phyloP scores from a whole-genome alignment of 106 monocot species.

The Acanthochlamys bracteata region DNA sequence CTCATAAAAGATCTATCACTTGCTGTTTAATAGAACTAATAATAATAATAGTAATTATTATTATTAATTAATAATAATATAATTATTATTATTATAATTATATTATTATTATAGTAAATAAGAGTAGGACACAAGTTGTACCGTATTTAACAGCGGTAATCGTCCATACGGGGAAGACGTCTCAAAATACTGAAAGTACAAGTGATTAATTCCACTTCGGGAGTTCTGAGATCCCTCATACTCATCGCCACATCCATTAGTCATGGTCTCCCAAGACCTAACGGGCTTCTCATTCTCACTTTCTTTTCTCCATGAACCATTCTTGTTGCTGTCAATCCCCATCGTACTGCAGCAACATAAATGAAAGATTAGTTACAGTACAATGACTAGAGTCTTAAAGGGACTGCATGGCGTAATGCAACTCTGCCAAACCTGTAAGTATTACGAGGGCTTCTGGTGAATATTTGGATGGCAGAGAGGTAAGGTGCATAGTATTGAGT shows the following conservation, averaged over 20 bases:
- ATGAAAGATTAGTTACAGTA: not conserved
- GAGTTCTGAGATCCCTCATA: too few relatives aligned
- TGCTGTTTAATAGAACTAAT: too few relatives aligned
- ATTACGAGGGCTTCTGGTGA: constrained; percentile 32
- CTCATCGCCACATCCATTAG: constrained; percentile 1
- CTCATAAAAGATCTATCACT: too few relatives aligned
- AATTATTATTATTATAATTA: too few relatives aligned
- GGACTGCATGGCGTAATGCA: too few relatives aligned
- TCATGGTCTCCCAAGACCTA: constrained; percentile 42
- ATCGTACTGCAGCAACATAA: constrained; percentile 8
- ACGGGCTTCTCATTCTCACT: constrained; percentile 52
- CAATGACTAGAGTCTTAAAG: too few relatives aligned
- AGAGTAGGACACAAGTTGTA: constrained; percentile 4
- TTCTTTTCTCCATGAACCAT: constrained; percentile 61
- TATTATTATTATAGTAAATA: too few relatives aligned
- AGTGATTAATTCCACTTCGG: not conserved
- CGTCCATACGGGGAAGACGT: constrained; percentile 38
- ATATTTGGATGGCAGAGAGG: constrained; percentile 86
- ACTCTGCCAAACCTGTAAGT: constrained; percentile 31
- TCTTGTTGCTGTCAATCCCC: constrained; percentile 32
- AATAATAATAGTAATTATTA: too few relatives aligned
- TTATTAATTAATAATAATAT: too few relatives aligned
- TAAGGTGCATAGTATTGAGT: constrained; percentile 65
- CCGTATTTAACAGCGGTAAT: constrained; percentile 58
- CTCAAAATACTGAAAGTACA: constrained; percentile 70